Evolutionary conservation across 202 grass and related monocot species (phyloP).

Genomic region (Schoenoplectus triqueter): DNA sequence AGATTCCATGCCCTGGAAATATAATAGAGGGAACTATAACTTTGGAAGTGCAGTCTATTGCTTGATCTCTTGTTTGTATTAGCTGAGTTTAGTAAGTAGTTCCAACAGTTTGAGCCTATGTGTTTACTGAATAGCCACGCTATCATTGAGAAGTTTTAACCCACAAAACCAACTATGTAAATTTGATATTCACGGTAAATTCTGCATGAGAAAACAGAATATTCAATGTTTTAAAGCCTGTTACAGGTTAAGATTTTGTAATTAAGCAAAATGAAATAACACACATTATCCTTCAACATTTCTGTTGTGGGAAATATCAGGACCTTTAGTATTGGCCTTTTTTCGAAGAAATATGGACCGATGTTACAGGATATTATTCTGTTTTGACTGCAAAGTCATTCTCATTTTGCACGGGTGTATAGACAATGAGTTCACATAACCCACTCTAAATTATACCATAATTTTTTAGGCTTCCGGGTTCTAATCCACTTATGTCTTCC

Average conservation of each 20-base stretch:
- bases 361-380: slow-evolving; percentile 17
- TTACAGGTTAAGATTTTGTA: slow-evolving; percentile 18
- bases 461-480: neutral
- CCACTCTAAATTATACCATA: neutral
- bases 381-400: neutral
- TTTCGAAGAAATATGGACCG: neutral
- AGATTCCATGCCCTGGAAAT: neutral
- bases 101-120: neutral
- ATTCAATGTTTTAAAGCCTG: neutral
- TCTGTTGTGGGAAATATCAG: neutral
- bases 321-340: neutral
- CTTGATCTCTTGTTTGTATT: neutral
- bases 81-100: slow-evolving; percentile 13
- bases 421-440: slow-evolving; percentile 9
- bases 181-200: neutral
- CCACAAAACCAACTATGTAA: neutral
- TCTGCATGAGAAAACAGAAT: neutral
- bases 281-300: slow-evolving; percentile 10
- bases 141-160: neutral
- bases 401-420: neutral
- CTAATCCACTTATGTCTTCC: neutral
- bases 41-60: neutral
- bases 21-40: neutral
- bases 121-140: slow-evolving; percentile 19
- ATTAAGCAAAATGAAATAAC: neutral